Conservation (phyloP, 2,329 filamentous ascomycete genomes). For the Acephala macrosclerotiorum region DNA sequence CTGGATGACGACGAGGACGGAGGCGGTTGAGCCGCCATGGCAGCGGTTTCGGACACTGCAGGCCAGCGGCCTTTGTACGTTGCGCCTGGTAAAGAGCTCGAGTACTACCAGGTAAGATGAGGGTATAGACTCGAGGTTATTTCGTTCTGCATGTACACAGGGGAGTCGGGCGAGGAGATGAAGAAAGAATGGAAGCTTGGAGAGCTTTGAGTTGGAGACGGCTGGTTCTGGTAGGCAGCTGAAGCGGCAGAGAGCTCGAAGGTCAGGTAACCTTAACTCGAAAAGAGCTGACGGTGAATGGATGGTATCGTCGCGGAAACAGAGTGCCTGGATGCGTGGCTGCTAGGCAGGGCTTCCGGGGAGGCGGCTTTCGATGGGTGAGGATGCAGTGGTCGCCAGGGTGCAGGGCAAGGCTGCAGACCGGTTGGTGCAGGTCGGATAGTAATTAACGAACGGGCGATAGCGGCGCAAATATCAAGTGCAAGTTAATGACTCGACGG, state of each 20-base stretch:
- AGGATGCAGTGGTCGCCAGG: slow-evolving; percentile 15
- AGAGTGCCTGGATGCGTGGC: slow-evolving; percentile 34
- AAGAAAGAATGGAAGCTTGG: slow-evolving; percentile 17
- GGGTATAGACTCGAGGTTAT: slow-evolving; percentile 44
- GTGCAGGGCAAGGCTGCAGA: slow-evolving; percentile 30
- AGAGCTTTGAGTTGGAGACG: slow-evolving; percentile 16
- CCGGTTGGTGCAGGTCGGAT: slow-evolving; percentile 20
- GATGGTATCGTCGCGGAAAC: slow-evolving; percentile 18
- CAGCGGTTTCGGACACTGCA: slow-evolving; percentile 30
- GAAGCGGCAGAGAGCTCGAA: slow-evolving; percentile 17
- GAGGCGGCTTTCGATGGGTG: slow-evolving; percentile 27
- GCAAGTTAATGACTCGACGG: slow-evolving; percentile 40
- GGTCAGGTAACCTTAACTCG: slow-evolving; percentile 20
- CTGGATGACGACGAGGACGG: slow-evolving; percentile 50
- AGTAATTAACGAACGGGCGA: slow-evolving; percentile 23
- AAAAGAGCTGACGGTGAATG: slow-evolving; percentile 15
- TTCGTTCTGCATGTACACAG: slow-evolving; percentile 47
- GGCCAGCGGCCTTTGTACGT: slow-evolving; percentile 25
- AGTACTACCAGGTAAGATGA: slow-evolving; percentile 45
- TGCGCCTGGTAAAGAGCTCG: slow-evolving; percentile 21
- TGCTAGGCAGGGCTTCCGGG: slow-evolving; percentile 33
- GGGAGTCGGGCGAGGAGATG: slow-evolving; percentile 5
- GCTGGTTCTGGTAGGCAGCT: slow-evolving; percentile 21
- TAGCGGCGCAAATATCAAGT: slow-evolving; percentile 32
- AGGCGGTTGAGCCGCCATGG: slow-evolving; percentile 51